These are phyloP conservation scores for Daldinia sp. DNA, from an alignment of 2,329 filamentous ascomycete genomes.

Conservation along the genomic window DNA sequence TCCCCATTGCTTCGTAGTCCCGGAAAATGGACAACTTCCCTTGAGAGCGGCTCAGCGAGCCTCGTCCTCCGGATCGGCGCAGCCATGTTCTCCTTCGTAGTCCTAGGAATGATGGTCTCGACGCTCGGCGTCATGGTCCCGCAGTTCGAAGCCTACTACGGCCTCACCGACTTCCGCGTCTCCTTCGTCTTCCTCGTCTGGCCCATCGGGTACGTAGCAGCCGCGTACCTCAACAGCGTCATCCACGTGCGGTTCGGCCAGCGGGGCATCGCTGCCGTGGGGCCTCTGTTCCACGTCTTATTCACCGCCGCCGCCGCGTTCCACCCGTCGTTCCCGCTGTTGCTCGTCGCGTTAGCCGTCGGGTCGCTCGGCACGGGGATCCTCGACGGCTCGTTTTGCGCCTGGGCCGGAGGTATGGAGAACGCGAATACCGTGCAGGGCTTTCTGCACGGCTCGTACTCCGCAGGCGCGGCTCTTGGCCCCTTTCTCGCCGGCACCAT, in stretches of 20 bases:
- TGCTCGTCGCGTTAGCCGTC: conserved; percentile 51
- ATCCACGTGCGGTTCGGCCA: conserved; percentile 58
- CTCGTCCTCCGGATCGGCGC: conserved; percentile 29
- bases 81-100: conserved; percentile 41
- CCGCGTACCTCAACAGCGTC: conserved; percentile 55
- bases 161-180: conserved; percentile 57
- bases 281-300: conserved; percentile 54
- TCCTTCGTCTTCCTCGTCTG: conserved; percentile 59
- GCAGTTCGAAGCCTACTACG: conserved; percentile 55
- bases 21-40: conserved; percentile 4
- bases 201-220: conserved; percentile 59
- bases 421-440: conserved; percentile 57
- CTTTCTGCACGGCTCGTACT: conserved; percentile 57
- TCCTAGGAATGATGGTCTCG: conserved; percentile 47
- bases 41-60: conserved; percentile 1
- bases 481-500: conserved; percentile 53
- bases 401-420: conserved; percentile 57
- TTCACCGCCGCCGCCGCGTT: conserved; percentile 48
- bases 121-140: conserved; percentile 52
- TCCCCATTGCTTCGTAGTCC: background rate
- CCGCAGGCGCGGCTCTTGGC: conserved; percentile 54
- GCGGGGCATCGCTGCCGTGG: conserved; percentile 56
- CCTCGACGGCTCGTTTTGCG: conserved; percentile 59
- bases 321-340: conserved; percentile 50
- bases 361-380: conserved; percentile 56